Conservation (phyloP, 768 basidiomycete genomes). For the Rhizopogon salebrosus region DNA sequence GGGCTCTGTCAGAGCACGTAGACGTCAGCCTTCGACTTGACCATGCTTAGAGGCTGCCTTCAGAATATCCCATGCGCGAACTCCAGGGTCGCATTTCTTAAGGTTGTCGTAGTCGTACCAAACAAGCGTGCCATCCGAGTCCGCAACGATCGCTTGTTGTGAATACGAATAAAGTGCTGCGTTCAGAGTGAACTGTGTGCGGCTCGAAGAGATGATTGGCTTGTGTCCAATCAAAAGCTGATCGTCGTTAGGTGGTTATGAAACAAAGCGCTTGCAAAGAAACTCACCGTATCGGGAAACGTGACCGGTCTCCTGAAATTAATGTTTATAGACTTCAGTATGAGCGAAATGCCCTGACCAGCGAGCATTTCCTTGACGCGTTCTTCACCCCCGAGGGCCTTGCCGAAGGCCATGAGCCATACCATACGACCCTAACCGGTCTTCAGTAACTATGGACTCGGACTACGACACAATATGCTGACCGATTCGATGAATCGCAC, state of each 20-base stretch:
- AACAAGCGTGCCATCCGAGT: conserved; percentile 58
- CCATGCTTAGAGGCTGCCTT: conserved; percentile 1
- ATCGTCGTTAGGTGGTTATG: conserved; percentile 3
- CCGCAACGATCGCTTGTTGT: conserved; percentile 59
- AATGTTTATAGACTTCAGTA: conserved; percentile 65
- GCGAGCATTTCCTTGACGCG: conserved; percentile 53
- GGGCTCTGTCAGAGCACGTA: not conserved
- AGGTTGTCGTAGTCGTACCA: conserved; percentile 77
- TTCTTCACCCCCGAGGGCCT: conserved; percentile 53
- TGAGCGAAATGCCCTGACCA: conserved; percentile 64
- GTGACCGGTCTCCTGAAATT: conserved; percentile 68
- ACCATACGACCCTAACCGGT: conserved; percentile 54
- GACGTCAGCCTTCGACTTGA: not conserved
- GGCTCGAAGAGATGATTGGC: conserved; percentile 33
- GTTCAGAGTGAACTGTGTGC: conserved; percentile 43
- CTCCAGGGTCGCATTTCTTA: conserved; percentile 59
- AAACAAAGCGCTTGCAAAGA: not conserved
- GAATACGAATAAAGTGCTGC: conserved; percentile 60
- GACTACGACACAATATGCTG: conserved; percentile 13
- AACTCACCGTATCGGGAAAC: conserved; percentile 68
- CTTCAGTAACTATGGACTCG: not conserved
- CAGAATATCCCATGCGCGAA: conserved; percentile 35
- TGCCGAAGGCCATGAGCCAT: conserved; percentile 57
- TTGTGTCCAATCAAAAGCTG: conserved; percentile 65
- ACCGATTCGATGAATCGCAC: conserved; percentile 72